Conservation (phyloP, 1,284 basidiomycete genomes). For the Sporisorium graminicola region DNA sequence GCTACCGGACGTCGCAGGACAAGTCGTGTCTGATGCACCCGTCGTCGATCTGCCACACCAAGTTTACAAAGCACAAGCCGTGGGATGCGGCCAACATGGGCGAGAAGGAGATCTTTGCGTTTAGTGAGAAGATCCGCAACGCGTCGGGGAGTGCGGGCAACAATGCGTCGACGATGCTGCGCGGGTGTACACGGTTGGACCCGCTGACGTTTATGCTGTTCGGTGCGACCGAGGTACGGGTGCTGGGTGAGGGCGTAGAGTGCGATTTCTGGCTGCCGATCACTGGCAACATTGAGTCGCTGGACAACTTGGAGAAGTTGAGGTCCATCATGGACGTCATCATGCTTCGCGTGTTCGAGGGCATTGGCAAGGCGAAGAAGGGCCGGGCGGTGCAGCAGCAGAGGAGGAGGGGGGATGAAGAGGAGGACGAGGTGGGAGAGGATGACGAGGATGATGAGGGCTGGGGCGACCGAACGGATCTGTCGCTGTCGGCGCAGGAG, state of each 20-base stretch:
- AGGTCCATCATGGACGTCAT: constrained; percentile 85
- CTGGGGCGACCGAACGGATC: constrained; percentile 48
- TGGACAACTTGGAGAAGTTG: constrained; percentile 87
- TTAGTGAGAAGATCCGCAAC: constrained; percentile 86
- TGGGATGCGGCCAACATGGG: constrained; percentile 71
- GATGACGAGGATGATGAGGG: constrained; percentile 36
- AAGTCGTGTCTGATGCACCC: constrained; percentile 88
- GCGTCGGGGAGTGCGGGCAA: constrained; percentile 72
- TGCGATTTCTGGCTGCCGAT: constrained; percentile 94
- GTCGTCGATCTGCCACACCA: constrained; percentile 86
- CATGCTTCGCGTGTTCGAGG: constrained; percentile 92
- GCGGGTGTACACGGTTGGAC: constrained; percentile 78
- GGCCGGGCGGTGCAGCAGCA: constrained; percentile 1
- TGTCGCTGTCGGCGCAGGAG: constrained; percentile 57
- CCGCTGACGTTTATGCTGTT: constrained; percentile 92
- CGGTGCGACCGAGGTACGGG: constrained; percentile 81
- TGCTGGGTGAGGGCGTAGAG: constrained; percentile 72
- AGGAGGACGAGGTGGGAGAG: constrained; percentile 28
- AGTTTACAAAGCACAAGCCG: constrained; percentile 73
- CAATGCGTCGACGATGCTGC: constrained; percentile 78
- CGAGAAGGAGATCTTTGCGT: constrained; percentile 84
- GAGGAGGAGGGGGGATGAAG: constrained; percentile 3
- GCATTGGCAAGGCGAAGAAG: constrained; percentile 69
- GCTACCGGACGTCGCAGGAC: constrained; percentile 84
- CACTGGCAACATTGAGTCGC: constrained; percentile 77